Evolutionary conservation across 2,329 filamentous ascomycete genomes (phyloP).

Genomic region (Aureobasidium leucospermi): DNA sequence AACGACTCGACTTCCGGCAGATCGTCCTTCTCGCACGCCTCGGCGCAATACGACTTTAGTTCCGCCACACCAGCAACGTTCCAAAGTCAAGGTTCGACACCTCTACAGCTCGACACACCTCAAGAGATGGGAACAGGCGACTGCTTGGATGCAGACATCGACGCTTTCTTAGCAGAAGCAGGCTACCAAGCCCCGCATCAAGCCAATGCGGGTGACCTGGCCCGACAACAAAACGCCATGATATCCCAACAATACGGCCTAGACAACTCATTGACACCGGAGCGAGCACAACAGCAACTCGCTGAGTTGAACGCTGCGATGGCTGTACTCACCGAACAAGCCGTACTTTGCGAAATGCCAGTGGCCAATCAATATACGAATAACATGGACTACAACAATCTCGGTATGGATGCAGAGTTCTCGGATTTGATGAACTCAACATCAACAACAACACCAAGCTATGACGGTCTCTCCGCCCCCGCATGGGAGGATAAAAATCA

Average conservation of each 20-base stretch:
- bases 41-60: neutral
- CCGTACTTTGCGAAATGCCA: neutral
- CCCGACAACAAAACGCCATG: neutral
- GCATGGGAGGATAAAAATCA: neutral
- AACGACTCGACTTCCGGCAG: neutral
- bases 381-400: neutral
- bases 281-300: constrained; percentile 1
- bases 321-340: neutral
- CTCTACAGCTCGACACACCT: neutral
- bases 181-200: neutral
- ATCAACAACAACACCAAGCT: neutral
- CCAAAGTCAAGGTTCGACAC: neutral
- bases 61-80: neutral
- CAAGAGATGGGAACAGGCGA: neutral
- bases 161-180: constrained; percentile 1
- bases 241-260: neutral
- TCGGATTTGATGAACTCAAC: neutral
- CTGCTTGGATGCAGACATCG: neutral
- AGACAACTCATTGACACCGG: neutral
- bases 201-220: neutral
- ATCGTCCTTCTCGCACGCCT: neutral
- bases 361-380: neutral
- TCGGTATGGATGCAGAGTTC: neutral
- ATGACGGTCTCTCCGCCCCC: neutral
- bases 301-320: constrained; percentile 2